Conservation (phyloP, 2,329 filamentous ascomycete species). For the Paraphaeosphaeria minitans region DNA sequence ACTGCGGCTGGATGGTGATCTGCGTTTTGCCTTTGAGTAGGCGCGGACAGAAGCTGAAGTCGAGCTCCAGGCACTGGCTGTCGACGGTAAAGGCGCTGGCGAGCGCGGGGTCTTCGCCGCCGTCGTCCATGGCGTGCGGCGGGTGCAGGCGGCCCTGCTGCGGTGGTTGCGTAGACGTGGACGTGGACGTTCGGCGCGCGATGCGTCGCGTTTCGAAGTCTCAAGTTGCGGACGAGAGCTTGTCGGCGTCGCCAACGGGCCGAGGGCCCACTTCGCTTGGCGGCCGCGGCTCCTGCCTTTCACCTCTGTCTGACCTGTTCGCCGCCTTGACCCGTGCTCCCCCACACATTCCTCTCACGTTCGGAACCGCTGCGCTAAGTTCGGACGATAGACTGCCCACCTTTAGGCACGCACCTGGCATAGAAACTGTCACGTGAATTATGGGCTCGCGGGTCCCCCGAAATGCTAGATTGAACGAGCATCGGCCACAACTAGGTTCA, state of each 20-base stretch:
- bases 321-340: too few relatives aligned
- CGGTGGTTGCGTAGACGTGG: constrained; percentile 12
- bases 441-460: too few relatives aligned
- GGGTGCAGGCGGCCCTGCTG: constrained; percentile 39
- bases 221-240: constrained; percentile 2
- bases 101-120: constrained; percentile 36
- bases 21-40: constrained; percentile 78
- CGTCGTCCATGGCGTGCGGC: constrained; percentile 38
- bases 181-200: constrained; percentile 4
- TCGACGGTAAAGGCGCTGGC: constrained; percentile 62
- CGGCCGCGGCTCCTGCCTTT: not conserved
- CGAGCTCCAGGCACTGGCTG: constrained; percentile 86
- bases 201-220: not conserved
- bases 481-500: too few relatives aligned
- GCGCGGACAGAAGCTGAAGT: constrained; percentile 81
- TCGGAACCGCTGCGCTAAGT: too few relatives aligned
- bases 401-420: too few relatives aligned
- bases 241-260: not conserved
- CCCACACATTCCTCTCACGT: too few relatives aligned
- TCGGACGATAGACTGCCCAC: too few relatives aligned
- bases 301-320: not conserved
- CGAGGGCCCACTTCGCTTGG: not conserved
- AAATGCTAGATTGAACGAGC: too few relatives aligned
- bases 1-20: constrained; percentile 74
- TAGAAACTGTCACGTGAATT: too few relatives aligned